phyloP scores from a whole-genome alignment of 352 stramenopile genomes.

The Aphanomyces cochlioides region DNA sequence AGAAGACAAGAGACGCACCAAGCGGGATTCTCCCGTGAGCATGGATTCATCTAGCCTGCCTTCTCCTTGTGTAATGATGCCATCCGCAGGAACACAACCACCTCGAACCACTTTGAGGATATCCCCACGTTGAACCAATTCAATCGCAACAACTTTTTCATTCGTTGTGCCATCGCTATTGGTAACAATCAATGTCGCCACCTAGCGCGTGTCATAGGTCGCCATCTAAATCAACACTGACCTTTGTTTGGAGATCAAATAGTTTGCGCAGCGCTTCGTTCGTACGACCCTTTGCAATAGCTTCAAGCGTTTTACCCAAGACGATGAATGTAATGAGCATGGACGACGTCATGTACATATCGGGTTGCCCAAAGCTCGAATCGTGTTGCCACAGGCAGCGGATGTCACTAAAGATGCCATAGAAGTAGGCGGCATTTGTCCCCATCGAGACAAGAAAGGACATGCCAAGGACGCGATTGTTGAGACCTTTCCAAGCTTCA shows the following conservation, averaged over 20 bases:
- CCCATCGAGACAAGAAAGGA: slow-evolving; percentile 96
- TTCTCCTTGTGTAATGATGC: slow-evolving; percentile 88
- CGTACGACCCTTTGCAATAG: slow-evolving; percentile 91
- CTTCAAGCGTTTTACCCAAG: slow-evolving; percentile 96
- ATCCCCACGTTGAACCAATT: slow-evolving; percentile 89
- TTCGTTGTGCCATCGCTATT: slow-evolving; percentile 53
- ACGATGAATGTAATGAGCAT: slow-evolving; percentile 98
- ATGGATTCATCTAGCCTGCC: slow-evolving; percentile 92
- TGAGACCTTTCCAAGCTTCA: slow-evolving; percentile 89
- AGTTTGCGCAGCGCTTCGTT: slow-evolving; percentile 94
- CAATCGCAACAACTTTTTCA: slow-evolving; percentile 77
- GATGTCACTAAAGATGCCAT: slow-evolving; percentile 88
- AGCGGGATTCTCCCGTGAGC: slow-evolving; percentile 93
- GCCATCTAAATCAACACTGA: not conserved
- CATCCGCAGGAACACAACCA: slow-evolving; percentile 90
- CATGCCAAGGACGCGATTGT: slow-evolving; percentile 92
- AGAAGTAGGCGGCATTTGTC: slow-evolving; percentile 95
- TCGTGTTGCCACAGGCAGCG: slow-evolving; percentile 63
- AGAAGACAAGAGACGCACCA: slow-evolving; percentile 42
- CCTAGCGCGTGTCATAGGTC: slow-evolving; percentile 29
- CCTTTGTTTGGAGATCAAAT: slow-evolving; percentile 93
- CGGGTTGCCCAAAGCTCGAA: slow-evolving; percentile 55
- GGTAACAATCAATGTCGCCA: slow-evolving; percentile 88
- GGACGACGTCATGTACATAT: slow-evolving; percentile 98
- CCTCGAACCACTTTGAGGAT: slow-evolving; percentile 92